Conservation (phyloP, 768 basidiomycete genomes). For the Tylopilus sp. region DNA sequence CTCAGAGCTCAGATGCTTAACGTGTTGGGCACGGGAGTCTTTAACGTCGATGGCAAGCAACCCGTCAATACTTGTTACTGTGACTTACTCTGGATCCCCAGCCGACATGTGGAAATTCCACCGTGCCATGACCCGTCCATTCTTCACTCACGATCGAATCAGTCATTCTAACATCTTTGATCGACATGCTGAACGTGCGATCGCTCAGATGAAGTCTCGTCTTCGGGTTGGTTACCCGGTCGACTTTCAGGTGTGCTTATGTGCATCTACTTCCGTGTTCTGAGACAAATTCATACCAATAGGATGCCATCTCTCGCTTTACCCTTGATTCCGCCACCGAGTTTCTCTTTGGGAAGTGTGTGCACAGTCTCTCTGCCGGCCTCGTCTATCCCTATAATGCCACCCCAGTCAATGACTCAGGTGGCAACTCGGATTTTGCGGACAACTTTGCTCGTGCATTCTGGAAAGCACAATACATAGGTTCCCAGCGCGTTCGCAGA, state of each 20-base stretch:
- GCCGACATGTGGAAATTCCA: constrained; percentile 60
- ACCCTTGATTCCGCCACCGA: constrained; percentile 66
- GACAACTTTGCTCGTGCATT: constrained; percentile 50
- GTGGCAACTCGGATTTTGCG: constrained; percentile 29
- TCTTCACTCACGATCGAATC: constrained; percentile 59
- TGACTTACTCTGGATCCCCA: constrained; percentile 18
- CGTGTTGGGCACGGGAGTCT: constrained; percentile 62
- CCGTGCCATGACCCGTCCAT: constrained; percentile 61
- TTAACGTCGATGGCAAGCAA: constrained; percentile 59
- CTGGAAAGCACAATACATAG: constrained; percentile 42
- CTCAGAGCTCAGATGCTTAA: constrained; percentile 43
- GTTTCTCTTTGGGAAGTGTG: constrained; percentile 60
- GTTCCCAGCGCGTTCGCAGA: constrained; percentile 40
- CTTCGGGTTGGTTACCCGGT: constrained; percentile 49
- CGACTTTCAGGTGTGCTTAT: constrained; percentile 49
- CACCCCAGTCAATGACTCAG: constrained; percentile 11
- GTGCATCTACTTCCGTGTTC: neutral
- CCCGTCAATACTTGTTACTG: neutral
- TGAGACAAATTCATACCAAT: neutral
- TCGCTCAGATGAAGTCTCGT: constrained; percentile 45
- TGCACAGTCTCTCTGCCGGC: constrained; percentile 48
- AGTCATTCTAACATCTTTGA: constrained; percentile 62
- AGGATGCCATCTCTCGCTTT: constrained; percentile 60
- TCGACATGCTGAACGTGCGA: constrained; percentile 44
- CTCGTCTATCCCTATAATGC: constrained; percentile 52